A percentile compares a stretch with the other conserved stretches of the same genome.
These are phyloP conservation scores for Paraconiothyrium brasiliense DNA, from an alignment of 2,329 filamentous ascomycete species.

Conservation along the genomic window DNA sequence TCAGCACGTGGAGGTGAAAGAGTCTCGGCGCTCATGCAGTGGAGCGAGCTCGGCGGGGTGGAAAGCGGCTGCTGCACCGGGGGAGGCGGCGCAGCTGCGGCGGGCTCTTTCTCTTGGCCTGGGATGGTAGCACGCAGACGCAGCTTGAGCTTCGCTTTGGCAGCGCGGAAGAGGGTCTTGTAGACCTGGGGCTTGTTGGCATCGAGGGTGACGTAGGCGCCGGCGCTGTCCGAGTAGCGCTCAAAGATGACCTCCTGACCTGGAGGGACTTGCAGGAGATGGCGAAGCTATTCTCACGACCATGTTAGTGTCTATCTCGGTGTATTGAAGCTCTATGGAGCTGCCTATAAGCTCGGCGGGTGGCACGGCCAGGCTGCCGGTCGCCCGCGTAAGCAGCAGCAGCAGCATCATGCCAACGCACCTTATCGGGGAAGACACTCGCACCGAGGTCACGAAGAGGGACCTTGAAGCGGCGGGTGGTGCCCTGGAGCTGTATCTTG, in stretches of 20 bases:
- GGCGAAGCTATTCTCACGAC: constrained; percentile 61
- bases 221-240: constrained; percentile 94
- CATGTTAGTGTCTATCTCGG: constrained; percentile 28
- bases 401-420: constrained; percentile 60
- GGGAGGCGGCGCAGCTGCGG: constrained; percentile 24
- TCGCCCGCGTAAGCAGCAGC: constrained; percentile 19
- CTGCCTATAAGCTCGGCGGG: constrained; percentile 22
- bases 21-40: constrained; percentile 41
- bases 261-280: constrained; percentile 70
- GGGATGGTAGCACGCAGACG: constrained; percentile 78
- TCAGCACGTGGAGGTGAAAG: constrained; percentile 30
- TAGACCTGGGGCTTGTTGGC: constrained; percentile 82
- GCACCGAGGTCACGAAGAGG: constrained; percentile 84
- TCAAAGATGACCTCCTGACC: constrained; percentile 76
- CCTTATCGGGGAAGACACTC: constrained; percentile 80
- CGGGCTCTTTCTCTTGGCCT: constrained; percentile 57
- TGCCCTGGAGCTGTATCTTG: constrained; percentile 82
- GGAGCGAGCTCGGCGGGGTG: constrained; percentile 29
- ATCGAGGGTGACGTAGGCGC: constrained; percentile 81
- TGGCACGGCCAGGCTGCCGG: constrained; percentile 29
- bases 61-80: constrained; percentile 23
- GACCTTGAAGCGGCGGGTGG: constrained; percentile 85
- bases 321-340: constrained; percentile 12
- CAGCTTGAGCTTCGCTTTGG: constrained; percentile 97
- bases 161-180: constrained; percentile 95